Evolutionary conservation across 805 yeast species (phyloP), one percentile per base, ranked within the genome.

Genomic region (Metschnikowia similis): DNA sequence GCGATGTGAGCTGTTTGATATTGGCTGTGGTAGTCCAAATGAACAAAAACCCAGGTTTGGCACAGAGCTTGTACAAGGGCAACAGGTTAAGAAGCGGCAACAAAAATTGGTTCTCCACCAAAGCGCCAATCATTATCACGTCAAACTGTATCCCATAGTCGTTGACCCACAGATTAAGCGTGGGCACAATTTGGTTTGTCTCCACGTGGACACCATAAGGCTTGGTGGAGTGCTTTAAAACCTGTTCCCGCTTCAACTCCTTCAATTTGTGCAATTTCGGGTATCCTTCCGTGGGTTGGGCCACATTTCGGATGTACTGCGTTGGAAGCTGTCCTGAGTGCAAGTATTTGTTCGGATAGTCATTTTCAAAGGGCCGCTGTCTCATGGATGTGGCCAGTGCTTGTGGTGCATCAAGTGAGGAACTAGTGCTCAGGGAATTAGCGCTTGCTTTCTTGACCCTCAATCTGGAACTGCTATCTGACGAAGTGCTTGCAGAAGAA

Each of bases 91-190:
- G 69, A 2, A 84, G 58, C 0, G 88, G 86, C 40, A 80, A 74
- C 16, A 87, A 71, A 48, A 86, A 77, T 60, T 84, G 90, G 60
- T 85, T 83, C 55, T 87, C 91, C 1, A 85, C 79, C 45, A 92
- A 72, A 2, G 94, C 92, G 1, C 96, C 96, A 48, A 91, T 82
- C 96, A 92, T 89, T 11, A 92, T 86, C 9, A 89, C 96, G 63
- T 91, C 97, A 66, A 91, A 92, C 52, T 80, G 81, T 35, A 87
- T 61, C 7, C 77, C 74, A 49, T 82, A 80, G 16, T 71, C 70
- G 14, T 68, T 65, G 31, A 82, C 80, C 95, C 96, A 87, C 17
- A 65, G 61, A 50, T 79, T 76, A 50, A 91, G 69, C 0, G 78
- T 75, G 1, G 78, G 77, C 6, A 81, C 72, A 65, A 89, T 82